phyloP scores from a whole-genome alignment of 768 basidiomycete genomes.

The Kwoniella pini region DNA sequence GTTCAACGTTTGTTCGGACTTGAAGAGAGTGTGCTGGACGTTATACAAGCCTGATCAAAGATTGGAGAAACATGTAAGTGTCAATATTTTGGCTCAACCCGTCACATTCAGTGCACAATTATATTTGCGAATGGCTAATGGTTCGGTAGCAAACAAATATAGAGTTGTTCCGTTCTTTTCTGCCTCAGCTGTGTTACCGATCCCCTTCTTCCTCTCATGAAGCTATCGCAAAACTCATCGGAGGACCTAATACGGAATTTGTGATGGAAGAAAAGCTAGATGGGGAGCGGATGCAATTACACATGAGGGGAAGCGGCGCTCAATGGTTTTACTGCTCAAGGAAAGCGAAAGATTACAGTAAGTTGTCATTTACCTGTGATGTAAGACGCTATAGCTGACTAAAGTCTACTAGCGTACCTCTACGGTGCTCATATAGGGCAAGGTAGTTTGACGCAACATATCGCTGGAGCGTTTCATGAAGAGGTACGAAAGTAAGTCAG shows the following conservation, averaged over 20 bases:
- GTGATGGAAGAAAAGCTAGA: constrained; percentile 97
- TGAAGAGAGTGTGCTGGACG: constrained; percentile 89
- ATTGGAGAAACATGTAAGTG: constrained; percentile 50
- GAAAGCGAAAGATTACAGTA: constrained; percentile 57
- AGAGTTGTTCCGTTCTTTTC: constrained; percentile 79
- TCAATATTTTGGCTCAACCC: not conserved
- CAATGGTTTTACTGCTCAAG: constrained; percentile 92
- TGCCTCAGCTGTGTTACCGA: constrained; percentile 93
- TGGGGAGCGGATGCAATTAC: constrained; percentile 93
- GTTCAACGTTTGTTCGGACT: constrained; percentile 94
- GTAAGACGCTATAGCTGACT: constrained; percentile 65
- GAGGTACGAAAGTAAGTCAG: constrained; percentile 74
- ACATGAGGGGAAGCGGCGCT: constrained; percentile 74
- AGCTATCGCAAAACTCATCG: constrained; percentile 78
- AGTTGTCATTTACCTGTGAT: not conserved
- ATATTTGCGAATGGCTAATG: not conserved
- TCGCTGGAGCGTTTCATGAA: constrained; percentile 72
- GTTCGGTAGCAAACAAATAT: constrained; percentile 72
- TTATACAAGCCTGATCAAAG: constrained; percentile 74
- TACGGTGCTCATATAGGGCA: constrained; percentile 79
- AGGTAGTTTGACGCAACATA: constrained; percentile 86
- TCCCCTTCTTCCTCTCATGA: constrained; percentile 72
- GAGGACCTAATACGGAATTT: constrained; percentile 67
- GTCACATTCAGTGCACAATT: no score
- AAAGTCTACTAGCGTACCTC: constrained; percentile 74